phyloP scores from a whole-genome alignment of 1,284 basidiomycete genomes.

The Ceratobasidium sp. region DNA sequence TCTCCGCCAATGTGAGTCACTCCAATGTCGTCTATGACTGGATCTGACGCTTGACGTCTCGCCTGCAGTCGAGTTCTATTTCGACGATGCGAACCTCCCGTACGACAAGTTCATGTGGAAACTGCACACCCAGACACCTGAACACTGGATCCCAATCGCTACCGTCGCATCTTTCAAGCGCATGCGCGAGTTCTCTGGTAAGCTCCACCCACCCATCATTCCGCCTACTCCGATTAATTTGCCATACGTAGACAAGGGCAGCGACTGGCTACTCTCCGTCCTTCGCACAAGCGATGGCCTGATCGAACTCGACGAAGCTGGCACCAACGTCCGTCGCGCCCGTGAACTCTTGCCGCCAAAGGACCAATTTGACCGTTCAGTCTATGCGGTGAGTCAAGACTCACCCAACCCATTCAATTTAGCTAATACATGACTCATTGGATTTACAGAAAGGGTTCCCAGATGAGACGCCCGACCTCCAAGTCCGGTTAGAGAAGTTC shows the following conservation, averaged over 20 bases:
- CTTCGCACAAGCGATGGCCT: constrained; percentile 72
- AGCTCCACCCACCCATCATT: constrained; percentile 1
- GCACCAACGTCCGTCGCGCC: constrained; percentile 78
- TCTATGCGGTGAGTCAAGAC: constrained; percentile 81
- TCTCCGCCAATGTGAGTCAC: constrained; percentile 33
- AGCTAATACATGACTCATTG: constrained; percentile 12
- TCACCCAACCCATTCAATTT: constrained; percentile 8
- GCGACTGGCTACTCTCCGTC: constrained; percentile 75
- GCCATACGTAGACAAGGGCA: constrained; percentile 62
- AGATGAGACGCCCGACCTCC: constrained; percentile 77
- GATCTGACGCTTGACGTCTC: neutral
- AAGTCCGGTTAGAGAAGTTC: constrained; percentile 84
- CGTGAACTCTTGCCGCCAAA: constrained; percentile 80
- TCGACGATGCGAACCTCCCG: constrained; percentile 95
- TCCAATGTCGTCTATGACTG: neutral
- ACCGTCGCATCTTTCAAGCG: constrained; percentile 96
- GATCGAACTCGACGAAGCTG: constrained; percentile 83
- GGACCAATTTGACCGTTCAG: constrained; percentile 81
- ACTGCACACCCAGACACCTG: constrained; percentile 76
- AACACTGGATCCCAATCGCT: constrained; percentile 93
- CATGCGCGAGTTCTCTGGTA: constrained; percentile 78
- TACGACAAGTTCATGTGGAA: constrained; percentile 99
- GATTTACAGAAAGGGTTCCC: constrained; percentile 87
- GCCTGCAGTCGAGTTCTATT: constrained; percentile 93
- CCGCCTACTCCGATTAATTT: neutral